phyloP scores from a whole-genome alignment of 768 basidiomycete genomes.

The Psilocybe tampanensis region DNA sequence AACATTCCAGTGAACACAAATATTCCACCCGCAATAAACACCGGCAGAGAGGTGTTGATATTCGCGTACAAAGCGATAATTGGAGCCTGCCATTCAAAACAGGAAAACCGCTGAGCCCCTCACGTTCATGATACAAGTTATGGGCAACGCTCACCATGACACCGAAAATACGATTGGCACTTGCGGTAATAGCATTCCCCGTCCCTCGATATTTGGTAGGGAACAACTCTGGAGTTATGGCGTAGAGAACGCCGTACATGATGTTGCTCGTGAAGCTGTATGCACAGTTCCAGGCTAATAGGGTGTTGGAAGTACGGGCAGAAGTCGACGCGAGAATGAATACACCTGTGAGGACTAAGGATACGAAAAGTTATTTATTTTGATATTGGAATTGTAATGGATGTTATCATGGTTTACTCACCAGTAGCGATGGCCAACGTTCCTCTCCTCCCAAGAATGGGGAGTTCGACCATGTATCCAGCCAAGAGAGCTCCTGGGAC shows the following conservation, averaged over 20 bases:
- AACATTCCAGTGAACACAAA: conserved; percentile 62
- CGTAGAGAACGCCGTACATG: conserved; percentile 79
- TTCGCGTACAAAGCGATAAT: conserved; percentile 71
- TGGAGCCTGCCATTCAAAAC: conserved; percentile 54
- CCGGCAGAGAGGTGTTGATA: conserved; percentile 62
- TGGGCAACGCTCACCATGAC: conserved; percentile 54
- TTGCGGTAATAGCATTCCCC: conserved; percentile 66
- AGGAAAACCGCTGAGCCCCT: neutral
- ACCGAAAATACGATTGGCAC: conserved; percentile 70
- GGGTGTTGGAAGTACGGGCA: conserved; percentile 63
- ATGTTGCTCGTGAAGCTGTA: conserved; percentile 62
- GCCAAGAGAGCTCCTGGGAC: conserved; percentile 75
- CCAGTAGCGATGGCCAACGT: conserved; percentile 66
- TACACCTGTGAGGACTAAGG: conserved; percentile 65
- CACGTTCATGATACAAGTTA: neutral
- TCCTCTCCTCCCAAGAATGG: conserved; percentile 64
- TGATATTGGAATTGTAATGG: no score
- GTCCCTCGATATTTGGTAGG: conserved; percentile 76
- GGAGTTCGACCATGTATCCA: conserved; percentile 70
- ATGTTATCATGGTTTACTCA: no score
- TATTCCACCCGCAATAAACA: conserved; percentile 70
- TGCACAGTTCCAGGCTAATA: conserved; percentile 82
- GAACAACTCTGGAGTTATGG: conserved; percentile 70
- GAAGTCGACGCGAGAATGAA: conserved; percentile 80
- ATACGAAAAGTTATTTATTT: no score